Base-by-base conservation (phyloP, 1,284 basidiomycete species). In the Termitomyces sp. region DNA sequence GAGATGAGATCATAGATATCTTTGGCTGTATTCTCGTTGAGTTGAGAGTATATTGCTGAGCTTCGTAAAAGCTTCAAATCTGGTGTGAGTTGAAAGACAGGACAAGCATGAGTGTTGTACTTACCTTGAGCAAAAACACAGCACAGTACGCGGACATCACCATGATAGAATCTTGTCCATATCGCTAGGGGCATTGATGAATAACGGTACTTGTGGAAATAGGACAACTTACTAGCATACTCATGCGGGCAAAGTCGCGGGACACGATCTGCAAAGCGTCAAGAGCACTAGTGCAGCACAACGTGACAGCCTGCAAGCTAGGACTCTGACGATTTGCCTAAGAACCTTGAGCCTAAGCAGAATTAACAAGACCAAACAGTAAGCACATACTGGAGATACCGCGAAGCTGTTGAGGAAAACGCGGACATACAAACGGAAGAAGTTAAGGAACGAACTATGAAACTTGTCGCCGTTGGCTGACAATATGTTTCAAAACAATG, bases 101-200 rank as follows among this genome's bases (percentile, higher is more conserved):
- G 55, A 31, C 38, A 50, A 45, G 42, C 26, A 52, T n/a, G 50
- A 26, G 55, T 31, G 55, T 34, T 53, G 31, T 52, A 63, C 72
- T 42, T 65, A 88, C 89, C 75, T 78, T 85, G 54, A 92, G 70
- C 53, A 92, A 70, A 65, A 89, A 85, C 39, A 92, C 83, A 19
- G 89, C 88, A 54, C 85, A 82, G 64, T 92, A 92, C 15, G 88
- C 90, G 13, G 86, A 87, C 89, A 92, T 92, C 44, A 88, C 80
- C 4, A 86, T 84, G 57, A 89, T 82, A 3, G 86, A 84, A 64
- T 92, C 90, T 71, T 92, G 90, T 8, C 86, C 81, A 62, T 92
- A 92, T 51, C 84, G 84, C 89, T 91, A 65, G 48, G 40, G 47
- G 50, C 7, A 38, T 56, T 51, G 47, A 52, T 55, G 19, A 50